Conservation (phyloP, 139 green algal genomes). For the Pseudopediastrum boryanum region DNA sequence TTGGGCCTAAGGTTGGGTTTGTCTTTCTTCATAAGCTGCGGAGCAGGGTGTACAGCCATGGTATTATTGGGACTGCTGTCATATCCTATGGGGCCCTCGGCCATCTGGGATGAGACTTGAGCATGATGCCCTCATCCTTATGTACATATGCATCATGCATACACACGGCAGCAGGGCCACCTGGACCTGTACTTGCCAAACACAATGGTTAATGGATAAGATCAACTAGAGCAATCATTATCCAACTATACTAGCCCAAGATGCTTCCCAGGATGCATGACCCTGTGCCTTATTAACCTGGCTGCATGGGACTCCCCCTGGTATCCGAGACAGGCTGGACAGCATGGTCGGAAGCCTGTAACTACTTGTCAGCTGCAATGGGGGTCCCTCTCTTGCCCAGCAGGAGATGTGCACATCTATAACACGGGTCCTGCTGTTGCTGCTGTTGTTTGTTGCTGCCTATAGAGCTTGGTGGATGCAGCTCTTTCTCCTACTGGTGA, state of each 20-base stretch:
- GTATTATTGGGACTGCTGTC: not conserved
- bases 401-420: not conserved
- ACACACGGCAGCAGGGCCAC: no score
- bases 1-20: not conserved
- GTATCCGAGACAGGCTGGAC: no score
- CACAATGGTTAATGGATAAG: no score
- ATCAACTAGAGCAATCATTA: no score
- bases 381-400: not conserved
- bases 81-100: not conserved
- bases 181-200: no score
- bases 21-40: not conserved
- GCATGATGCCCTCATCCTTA: no score
- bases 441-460: not conserved
- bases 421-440: not conserved
- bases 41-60: not conserved
- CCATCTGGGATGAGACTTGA: not conserved
- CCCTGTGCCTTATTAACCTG: no score
- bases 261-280: no score
- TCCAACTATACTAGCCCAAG: no score
- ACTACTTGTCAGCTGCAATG: not conserved
- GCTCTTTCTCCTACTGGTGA: not conserved
- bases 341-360: no score
- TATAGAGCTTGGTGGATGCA: slow-evolving; percentile 9
- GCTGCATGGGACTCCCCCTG: no score
- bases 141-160: no score